These are phyloP conservation scores for Linnemannia exigua DNA, from an alignment of 192 early-diverging fungal species.

Conservation along the genomic window DNA sequence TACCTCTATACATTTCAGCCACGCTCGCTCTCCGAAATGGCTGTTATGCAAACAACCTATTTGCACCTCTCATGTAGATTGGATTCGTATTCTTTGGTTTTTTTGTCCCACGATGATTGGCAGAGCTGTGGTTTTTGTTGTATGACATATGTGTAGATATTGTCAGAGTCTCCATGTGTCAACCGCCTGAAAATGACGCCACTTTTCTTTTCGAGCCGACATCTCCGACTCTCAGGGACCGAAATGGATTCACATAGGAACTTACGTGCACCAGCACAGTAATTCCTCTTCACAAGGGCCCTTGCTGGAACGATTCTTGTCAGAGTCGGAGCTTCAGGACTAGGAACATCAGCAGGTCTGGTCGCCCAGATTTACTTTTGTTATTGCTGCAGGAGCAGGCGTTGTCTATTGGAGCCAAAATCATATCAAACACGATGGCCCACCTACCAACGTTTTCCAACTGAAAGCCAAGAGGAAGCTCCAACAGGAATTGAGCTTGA, in stretches of 20 bases:
- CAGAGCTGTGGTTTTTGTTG: not conserved
- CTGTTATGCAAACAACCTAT: not conserved
- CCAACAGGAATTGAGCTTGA: slow-evolving; percentile 67
- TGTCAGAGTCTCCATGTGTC: too few species aligned
- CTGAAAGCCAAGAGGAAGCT: slow-evolving; percentile 64
- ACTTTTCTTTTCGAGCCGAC: too few species aligned
- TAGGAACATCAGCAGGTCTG: not conserved
- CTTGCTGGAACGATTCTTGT: not conserved
- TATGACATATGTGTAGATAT: not conserved
- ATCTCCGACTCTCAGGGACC: too few species aligned
- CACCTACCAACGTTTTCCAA: slow-evolving; percentile 58
- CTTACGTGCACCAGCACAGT: not conserved
- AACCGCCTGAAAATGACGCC: too few species aligned
- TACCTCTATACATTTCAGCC: not conserved
- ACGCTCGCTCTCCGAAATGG: not conserved
- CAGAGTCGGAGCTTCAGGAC: not conserved
- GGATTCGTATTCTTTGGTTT: not conserved
- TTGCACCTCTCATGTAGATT: not conserved
- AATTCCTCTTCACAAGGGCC: not conserved
- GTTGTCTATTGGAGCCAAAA: not conserved
- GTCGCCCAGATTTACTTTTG: not conserved
- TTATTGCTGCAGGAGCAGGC: not conserved
- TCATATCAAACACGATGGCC: not conserved
- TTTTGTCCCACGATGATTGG: not conserved
- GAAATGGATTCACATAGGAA: not conserved